Evolutionary conservation across 257 asterid genomes (phyloP), one percentile per base, ranked within the genome.

Genomic region (Linderniella brevidens): DNA sequence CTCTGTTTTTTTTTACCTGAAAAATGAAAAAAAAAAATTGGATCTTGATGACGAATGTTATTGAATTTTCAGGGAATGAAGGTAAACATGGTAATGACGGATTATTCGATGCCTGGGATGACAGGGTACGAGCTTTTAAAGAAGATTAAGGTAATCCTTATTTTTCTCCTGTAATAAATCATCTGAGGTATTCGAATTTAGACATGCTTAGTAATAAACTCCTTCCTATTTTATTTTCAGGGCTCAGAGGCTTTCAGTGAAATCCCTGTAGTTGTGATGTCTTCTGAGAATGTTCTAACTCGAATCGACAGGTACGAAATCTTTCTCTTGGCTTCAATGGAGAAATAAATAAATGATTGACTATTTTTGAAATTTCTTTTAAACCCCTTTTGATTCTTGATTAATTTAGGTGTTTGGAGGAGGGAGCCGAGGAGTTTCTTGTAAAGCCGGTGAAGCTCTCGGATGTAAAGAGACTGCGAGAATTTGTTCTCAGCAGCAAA

Each of bases 21-120:
- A 8, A 19, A 16, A 20, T 44, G 15, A 41, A 29, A 13, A 46
- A 17, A 18, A 46, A 52, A 37, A 14, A 54, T 13, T 10, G 16
- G 35, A 15, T 29, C 19, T 41, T 55, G 17, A 1, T 17, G 19
- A 53, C 41, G 18, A n/a, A n/a, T n/a, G n/a, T n/a, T n/a, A n/a
- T 50, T 55, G 48, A 17, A 63, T 55, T 32, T 54, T n/a, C 38
- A 86, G 94, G 93, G 71, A 10, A 67, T 82, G 59, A 86, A 86
- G 74, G 96, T 86, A 52, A 92, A 86, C 71, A 66, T 86, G 72
- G 69, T 86, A 41, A 86, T 86, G 8, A 86, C 96, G 45, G 96
- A 86, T 58, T 86, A 86, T 44, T 86, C 86, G 66, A 86, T 86
- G 96, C 96, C 96, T 58, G 96, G 78, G 62, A 86, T 86, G 96